phyloP scores from a whole-genome alignment of 257 asterid species.

The Ligustrum vulgare region DNA sequence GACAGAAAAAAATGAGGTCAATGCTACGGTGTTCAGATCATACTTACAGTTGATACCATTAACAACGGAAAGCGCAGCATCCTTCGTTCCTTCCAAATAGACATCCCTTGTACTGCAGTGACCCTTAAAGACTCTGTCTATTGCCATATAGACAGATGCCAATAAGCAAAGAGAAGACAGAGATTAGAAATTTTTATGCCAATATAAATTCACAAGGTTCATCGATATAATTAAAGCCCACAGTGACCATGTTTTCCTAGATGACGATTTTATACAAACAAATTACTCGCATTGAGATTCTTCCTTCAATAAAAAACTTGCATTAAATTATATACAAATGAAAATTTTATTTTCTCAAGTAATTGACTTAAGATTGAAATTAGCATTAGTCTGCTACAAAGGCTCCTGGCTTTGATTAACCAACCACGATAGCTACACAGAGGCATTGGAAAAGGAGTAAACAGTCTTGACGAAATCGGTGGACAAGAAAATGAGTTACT shows the following conservation, averaged over 20 bases:
- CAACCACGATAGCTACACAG: neutral
- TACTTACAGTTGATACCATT: slow-evolving; percentile 91
- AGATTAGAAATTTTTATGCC: neutral
- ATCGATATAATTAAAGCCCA: neutral
- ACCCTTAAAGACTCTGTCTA: slow-evolving; percentile 89
- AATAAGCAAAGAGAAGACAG: slow-evolving; percentile 3
- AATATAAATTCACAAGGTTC: neutral
- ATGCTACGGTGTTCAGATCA: slow-evolving; percentile 22
- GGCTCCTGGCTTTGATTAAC: neutral
- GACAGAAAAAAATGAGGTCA: neutral
- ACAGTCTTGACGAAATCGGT: neutral
- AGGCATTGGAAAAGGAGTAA: neutral
- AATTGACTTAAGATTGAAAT: neutral
- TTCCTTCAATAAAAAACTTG: neutral
- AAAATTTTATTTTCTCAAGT: neutral
- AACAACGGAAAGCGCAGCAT: slow-evolving; percentile 85
- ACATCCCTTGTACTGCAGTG: slow-evolving; percentile 78
- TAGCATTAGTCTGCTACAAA: neutral
- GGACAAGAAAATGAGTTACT: neutral
- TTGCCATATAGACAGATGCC: slow-evolving; percentile 17
- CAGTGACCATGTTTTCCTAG: neutral
- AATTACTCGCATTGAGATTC: neutral
- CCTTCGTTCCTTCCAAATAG: slow-evolving; percentile 80
- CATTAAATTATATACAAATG: neutral
- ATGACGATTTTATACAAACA: neutral